These are phyloP conservation scores for Musa beccarii DNA, from an alignment of 176 grass and related monocot genomes.

Conservation along the genomic window DNA sequence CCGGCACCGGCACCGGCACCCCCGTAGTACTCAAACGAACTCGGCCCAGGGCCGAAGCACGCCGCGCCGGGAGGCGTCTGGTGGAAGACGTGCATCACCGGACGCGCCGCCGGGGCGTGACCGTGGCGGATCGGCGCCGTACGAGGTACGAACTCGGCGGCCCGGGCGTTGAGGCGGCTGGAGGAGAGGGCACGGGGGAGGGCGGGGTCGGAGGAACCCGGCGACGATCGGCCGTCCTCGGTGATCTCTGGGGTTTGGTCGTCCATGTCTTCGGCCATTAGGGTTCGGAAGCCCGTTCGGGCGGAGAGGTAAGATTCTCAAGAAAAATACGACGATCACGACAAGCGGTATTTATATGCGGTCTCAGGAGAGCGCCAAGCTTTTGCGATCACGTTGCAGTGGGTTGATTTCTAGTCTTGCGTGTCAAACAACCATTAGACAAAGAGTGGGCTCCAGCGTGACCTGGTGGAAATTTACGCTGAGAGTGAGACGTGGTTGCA, in stretches of 20 bases:
- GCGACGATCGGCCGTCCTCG: neutral
- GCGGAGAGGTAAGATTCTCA: neutral
- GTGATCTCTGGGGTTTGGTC: neutral
- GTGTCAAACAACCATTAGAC: too few species aligned
- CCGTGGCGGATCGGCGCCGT: neutral
- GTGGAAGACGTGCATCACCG: slow-evolving; percentile 4
- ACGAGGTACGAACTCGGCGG: slow-evolving; percentile 5
- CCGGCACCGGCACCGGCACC: neutral
- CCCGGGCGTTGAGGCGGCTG: neutral
- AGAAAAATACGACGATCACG: neutral
- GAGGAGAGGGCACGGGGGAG: neutral
- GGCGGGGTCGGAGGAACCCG: neutral
- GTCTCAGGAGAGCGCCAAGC: neutral
- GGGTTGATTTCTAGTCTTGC: neutral
- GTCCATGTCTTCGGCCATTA: neutral
- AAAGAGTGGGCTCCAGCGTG: too few species aligned
- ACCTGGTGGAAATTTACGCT: too few species aligned
- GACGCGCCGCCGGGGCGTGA: neutral
- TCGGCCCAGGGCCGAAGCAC: neutral
- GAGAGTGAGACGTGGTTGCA: too few species aligned
- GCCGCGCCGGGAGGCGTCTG: neutral
- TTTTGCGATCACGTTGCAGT: neutral
- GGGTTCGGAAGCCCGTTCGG: neutral
- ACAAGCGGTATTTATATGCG: neutral
- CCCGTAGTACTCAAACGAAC: slow-evolving; percentile 3